phyloP scores from a whole-genome alignment of 805 yeast species.

The Geotrichum ghanense region DNA sequence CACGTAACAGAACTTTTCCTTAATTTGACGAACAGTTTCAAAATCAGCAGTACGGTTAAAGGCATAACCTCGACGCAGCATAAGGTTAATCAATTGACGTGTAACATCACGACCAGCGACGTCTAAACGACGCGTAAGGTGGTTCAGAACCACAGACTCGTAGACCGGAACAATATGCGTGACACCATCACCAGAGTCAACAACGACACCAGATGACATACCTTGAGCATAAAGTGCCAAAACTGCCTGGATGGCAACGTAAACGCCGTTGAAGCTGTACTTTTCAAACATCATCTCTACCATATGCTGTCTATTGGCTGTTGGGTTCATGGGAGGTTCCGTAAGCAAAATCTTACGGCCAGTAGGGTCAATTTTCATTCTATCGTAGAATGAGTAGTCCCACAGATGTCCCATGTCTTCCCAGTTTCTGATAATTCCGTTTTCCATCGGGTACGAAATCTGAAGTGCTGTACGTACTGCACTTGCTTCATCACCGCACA shows the following conservation, averaged over 20 bases:
- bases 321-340: slow-evolving; percentile 97
- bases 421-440: slow-evolving; percentile 95
- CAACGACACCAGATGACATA: slow-evolving; percentile 91
- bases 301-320: slow-evolving; percentile 82
- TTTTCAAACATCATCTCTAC: slow-evolving; percentile 88
- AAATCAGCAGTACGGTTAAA: slow-evolving; percentile 98
- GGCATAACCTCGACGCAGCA: slow-evolving; percentile 93
- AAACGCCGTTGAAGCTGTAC: slow-evolving; percentile 83
- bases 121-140: slow-evolving; percentile 81
- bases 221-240: slow-evolving; percentile 96
- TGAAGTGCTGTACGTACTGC: slow-evolving; percentile 83
- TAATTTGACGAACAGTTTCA: slow-evolving; percentile 95
- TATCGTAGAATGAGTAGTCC: slow-evolving; percentile 94
- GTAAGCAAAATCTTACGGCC: slow-evolving; percentile 80
- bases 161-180: slow-evolving; percentile 98
- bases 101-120: slow-evolving; percentile 99
- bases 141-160: slow-evolving; percentile 93
- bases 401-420: slow-evolving; percentile 97
- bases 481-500: slow-evolving; percentile 96
- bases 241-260: slow-evolving; percentile 97
- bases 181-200: slow-evolving; percentile 98
- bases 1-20: slow-evolving; percentile 91
- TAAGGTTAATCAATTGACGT: slow-evolving; percentile 80
- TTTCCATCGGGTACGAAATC: slow-evolving; percentile 97
- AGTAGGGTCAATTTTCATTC: slow-evolving; percentile 62